Base-by-base conservation (phyloP, 2,329 filamentous ascomycete genomes). In the Domatiomyces catenatus region DNA sequence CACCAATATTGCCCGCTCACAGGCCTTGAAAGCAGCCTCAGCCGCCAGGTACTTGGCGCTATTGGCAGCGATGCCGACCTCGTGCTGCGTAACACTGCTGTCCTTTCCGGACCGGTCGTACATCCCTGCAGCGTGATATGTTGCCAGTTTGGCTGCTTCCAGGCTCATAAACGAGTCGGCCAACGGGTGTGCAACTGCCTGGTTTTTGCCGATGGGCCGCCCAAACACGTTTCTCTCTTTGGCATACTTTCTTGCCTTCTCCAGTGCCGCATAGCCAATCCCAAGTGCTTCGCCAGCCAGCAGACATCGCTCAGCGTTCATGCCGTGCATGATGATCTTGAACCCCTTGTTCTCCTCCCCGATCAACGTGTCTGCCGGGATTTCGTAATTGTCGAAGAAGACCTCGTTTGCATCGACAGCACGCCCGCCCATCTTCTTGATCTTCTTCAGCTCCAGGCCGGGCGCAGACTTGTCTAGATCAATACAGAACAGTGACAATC, bases 371-470 rank as follows among this genome's bases (percentile, higher is more conserved):
- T 78, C 71, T 0, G 73, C 73, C 0, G 81, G 77, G 12, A 92
- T 77, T 3, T 66, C 64, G 64, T 89, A 93, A 57, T 81, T 77
- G 64, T 92, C 84, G 62, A 93, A 92, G 65, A 93, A 93, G 1
- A 93, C 82, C 62, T 92, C 84, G 58, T 93, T 93, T 0, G 86
- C 84, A 60, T 92, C 86, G 1, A 93, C 79, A 0, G 85, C 84
- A 10, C 84, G 72, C 0, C 85, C 84, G 7, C 87, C 87, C 85
- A 93, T 92, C 64, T 93, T 93, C 65, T 77, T 80, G 58, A 93
- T 93, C 61, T 70, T 77, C 44, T 77, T 78, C 61, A 92, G 70
- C 8, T 83, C 76, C 1, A 90, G 69, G 0, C 77, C 77, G 0
- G 81, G 74, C 0, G 76, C 76, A 20, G 49, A 53, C 46, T 50